Evolutionary conservation across 352 stramenopile genomes (phyloP).

Genomic region (Pythium diclinum): DNA sequence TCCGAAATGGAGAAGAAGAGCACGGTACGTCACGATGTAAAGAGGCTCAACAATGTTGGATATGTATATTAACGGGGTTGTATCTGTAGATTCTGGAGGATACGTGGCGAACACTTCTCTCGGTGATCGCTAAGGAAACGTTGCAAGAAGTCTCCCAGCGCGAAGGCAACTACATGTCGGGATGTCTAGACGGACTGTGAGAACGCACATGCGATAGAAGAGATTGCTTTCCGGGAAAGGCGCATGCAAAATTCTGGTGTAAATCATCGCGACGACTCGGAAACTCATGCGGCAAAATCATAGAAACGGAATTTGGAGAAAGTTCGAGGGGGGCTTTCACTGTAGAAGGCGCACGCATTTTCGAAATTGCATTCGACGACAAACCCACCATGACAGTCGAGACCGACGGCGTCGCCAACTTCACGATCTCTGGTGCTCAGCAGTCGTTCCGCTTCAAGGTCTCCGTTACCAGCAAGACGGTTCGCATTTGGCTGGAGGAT

Average conservation of each 20-base stretch:
- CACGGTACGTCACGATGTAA: slow-evolving; percentile 25
- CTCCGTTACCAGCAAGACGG: background rate
- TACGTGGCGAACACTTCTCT: slow-evolving; percentile 50
- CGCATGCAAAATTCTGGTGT: no score
- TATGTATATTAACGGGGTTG: no score
- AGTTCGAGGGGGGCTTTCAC: no score
- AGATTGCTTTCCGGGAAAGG: no score
- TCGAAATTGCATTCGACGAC: background rate
- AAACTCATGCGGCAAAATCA: no score
- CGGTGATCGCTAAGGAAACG: slow-evolving; percentile 61
- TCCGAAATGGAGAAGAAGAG: slow-evolving; percentile 56
- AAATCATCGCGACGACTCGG: no score
- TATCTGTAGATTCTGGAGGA: slow-evolving; percentile 45
- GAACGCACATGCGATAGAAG: no score
- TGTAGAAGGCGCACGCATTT: background rate
- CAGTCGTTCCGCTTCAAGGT: background rate
- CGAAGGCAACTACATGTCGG: slow-evolving; percentile 56
- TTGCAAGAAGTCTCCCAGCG: slow-evolving; percentile 63
- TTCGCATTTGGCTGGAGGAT: background rate
- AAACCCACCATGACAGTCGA: background rate
- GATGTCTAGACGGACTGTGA: slow-evolving; percentile 54
- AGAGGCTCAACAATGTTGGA: background rate
- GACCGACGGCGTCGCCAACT: background rate
- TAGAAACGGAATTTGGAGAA: no score
- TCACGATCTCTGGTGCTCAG: background rate